phyloP scores from a whole-genome alignment of 768 basidiomycete genomes.

The Suillus clintonianus region DNA sequence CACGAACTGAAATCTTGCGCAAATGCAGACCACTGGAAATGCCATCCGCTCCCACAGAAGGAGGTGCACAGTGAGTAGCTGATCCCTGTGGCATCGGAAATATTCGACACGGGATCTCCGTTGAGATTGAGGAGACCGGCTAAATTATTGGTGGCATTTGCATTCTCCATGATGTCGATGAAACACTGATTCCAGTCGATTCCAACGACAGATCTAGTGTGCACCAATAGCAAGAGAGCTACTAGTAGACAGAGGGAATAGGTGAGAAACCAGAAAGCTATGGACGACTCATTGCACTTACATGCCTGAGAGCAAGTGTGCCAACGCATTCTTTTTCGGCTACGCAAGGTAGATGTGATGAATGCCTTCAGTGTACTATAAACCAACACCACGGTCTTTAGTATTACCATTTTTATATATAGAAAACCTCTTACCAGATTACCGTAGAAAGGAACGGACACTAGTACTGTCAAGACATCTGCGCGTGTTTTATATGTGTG shows the following conservation, averaged over 20 bases:
- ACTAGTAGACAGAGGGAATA: neutral
- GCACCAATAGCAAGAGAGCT: neutral
- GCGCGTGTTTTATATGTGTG: neutral
- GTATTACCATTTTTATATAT: neutral
- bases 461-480: neutral
- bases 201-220: neutral
- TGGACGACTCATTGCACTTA: neutral
- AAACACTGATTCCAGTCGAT: neutral
- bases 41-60: neutral
- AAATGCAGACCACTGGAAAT: constrained; percentile 19
- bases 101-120: neutral
- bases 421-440: neutral
- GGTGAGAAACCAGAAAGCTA: neutral
- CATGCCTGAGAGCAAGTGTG: neutral
- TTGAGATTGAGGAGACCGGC: neutral
- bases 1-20: constrained; percentile 43
- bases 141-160: neutral
- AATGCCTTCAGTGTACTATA: neutral
- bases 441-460: neutral
- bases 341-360: neutral
- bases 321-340: neutral
- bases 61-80: neutral
- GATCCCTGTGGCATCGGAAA: neutral
- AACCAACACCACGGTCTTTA: neutral
- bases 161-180: neutral